A percentile compares a stretch with the other conserved stretches of the same genome.
phyloP scores from a whole-genome alignment of 1,284 basidiomycete genomes.

The Cerrena zonata region DNA sequence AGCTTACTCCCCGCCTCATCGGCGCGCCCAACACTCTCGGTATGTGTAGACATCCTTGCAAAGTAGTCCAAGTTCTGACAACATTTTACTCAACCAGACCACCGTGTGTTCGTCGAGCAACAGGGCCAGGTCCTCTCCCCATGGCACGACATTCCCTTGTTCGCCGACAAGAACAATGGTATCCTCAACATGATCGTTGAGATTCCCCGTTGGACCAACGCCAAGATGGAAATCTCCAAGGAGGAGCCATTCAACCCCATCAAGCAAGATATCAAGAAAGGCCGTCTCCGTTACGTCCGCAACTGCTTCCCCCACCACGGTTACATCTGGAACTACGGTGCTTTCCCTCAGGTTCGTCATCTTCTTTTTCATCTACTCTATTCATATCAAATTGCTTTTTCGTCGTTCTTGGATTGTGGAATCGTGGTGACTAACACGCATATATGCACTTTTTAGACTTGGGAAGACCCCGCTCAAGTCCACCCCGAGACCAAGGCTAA shows the following conservation, averaged over 20 bases:
- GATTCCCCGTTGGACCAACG: conserved; percentile 99
- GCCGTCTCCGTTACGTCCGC: conserved; percentile 93
- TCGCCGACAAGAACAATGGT: conserved; percentile 86
- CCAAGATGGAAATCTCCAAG: conserved; percentile 98
- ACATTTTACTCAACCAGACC: conserved; percentile 51
- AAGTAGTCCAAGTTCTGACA: not conserved
- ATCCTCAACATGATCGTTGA: conserved; percentile 99
- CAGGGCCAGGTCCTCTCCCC: conserved; percentile 81
- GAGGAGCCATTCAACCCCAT: conserved; percentile 98
- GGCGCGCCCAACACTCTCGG: conserved; percentile 90
- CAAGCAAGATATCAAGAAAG: conserved; percentile 97
- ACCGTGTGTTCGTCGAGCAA: conserved; percentile 91
- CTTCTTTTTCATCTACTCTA: conserved; percentile 2
- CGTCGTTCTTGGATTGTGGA: conserved; percentile 1
- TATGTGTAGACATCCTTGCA: conserved; percentile 32
- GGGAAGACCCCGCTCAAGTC: conserved; percentile 87
- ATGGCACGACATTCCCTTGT: conserved; percentile 95
- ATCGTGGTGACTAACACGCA: not conserved
- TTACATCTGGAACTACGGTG: conserved; percentile 98
- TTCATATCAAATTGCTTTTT: too few species aligned
- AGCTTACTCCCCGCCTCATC: conserved; percentile 72
- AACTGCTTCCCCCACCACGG: conserved; percentile 99
- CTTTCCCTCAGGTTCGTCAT: conserved; percentile 82
- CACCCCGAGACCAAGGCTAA: conserved; percentile 98
- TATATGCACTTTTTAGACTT: conserved; percentile 60